These are phyloP conservation scores for Terana coerulea DNA, from an alignment of 768 basidiomycete species.

Conservation along the genomic window DNA sequence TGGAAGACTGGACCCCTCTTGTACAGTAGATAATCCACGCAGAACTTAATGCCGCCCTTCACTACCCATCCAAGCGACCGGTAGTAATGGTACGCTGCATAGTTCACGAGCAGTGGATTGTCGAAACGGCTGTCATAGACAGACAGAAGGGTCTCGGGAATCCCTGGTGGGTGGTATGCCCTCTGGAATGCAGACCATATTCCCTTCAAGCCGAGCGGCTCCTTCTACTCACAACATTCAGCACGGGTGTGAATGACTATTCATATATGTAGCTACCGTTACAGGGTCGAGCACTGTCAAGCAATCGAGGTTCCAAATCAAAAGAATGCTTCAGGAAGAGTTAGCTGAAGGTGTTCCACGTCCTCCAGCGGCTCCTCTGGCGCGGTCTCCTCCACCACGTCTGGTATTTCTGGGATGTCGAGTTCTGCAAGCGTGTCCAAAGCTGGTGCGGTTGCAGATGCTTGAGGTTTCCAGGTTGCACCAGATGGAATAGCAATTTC, in stretches of 20 bases:
- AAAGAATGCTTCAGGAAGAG: conserved; percentile 88
- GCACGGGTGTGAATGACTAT: neutral
- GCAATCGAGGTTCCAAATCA: conserved; percentile 81
- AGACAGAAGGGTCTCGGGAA: conserved; percentile 23
- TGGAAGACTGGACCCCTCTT: conserved; percentile 92
- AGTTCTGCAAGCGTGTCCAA: neutral
- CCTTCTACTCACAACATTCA: conserved; percentile 34
- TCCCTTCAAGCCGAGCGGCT: conserved; percentile 50
- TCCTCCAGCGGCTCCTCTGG: conserved; percentile 58
- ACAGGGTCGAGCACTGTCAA: conserved; percentile 63
- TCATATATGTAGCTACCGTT: conserved; percentile 47
- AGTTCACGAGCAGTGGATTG: conserved; percentile 90
- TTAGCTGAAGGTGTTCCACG: conserved; percentile 88
- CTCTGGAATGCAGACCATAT: conserved; percentile 66
- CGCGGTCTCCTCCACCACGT: conserved; percentile 31
- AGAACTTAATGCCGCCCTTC: conserved; percentile 95
- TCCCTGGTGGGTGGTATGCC: conserved; percentile 39
- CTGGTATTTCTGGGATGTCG: conserved; percentile 26
- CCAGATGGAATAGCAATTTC: conserved; percentile 72
- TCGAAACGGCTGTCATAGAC: conserved; percentile 53
- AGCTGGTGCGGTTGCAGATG: conserved; percentile 5
- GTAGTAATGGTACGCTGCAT: conserved; percentile 91
- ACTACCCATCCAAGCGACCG: conserved; percentile 97
- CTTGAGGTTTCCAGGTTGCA: conserved; percentile 69
- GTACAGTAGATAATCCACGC: conserved; percentile 91